A percentile compares a stretch with the other conserved stretches of the same genome.
Conservation (phyloP, 345 rosid genomes). For the Raphanus sativus region DNA sequence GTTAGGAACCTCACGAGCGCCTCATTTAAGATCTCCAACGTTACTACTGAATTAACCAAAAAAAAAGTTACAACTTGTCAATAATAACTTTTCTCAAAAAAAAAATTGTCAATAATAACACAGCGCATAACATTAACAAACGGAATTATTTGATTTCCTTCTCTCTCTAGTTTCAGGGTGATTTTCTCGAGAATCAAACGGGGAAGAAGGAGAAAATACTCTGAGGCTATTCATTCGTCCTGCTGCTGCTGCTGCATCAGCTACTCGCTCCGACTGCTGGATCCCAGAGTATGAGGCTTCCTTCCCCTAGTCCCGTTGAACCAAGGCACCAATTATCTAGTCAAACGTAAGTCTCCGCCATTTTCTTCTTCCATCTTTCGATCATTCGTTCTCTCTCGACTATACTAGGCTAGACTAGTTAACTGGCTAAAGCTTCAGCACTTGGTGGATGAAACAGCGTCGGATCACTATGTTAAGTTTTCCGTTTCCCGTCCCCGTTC, state of each 20-base stretch:
- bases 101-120: neutral
- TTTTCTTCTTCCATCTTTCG: constrained; percentile 22
- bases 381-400: neutral
- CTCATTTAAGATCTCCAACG: neutral
- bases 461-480: neutral
- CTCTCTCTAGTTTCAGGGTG: neutral
- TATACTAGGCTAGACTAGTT: neutral
- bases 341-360: constrained; percentile 43
- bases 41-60: neutral
- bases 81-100: no score
- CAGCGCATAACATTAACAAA: constrained; percentile 1
- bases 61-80: neutral
- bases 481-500: no score
- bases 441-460: neutral
- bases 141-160: neutral
- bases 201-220: constrained; percentile 1
- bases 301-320: constrained; percentile 55
- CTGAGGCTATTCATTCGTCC: neutral
- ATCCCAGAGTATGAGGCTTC: constrained; percentile 42
- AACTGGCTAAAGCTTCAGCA: neutral
- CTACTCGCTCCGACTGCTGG: neutral
- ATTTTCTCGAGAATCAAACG: constrained; percentile 21
- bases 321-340: constrained; percentile 57
- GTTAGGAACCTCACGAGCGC: neutral
- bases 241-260: constrained; percentile 3